Conservation (phyloP, 2,329 filamentous ascomycete species). For the Ceratocystis eucalypticola region DNA sequence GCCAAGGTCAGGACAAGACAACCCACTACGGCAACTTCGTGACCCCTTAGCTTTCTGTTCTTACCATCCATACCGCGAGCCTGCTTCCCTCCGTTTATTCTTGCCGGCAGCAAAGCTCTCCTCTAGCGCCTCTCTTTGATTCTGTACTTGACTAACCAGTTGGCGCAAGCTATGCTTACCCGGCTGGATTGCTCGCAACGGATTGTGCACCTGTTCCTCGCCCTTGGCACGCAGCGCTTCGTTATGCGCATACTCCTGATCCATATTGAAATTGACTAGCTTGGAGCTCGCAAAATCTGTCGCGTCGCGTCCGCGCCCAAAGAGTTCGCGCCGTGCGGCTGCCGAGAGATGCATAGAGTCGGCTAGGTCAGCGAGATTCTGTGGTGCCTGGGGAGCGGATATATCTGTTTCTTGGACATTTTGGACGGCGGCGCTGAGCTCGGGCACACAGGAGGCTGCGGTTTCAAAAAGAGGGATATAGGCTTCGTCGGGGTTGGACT, state of each 20-base stretch:
- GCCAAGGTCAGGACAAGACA: background rate
- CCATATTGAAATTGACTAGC: conserved; percentile 78
- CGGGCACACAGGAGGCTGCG: conserved; percentile 26
- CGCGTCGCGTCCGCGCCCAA: conserved; percentile 51
- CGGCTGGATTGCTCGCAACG: conserved; percentile 71
- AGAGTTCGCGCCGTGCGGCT: conserved; percentile 66
- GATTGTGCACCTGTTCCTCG: conserved; percentile 58
- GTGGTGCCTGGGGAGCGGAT: conserved; percentile 20
- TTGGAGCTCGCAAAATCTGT: conserved; percentile 39
- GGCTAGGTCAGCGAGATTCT: conserved; percentile 40
- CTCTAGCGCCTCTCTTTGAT: conserved; percentile 74
- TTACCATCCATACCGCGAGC: conserved; percentile 69
- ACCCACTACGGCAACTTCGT: background rate
- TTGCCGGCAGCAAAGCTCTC: conserved; percentile 78
- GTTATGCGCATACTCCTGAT: conserved; percentile 74
- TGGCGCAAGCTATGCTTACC: conserved; percentile 75
- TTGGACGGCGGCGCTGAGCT: background rate
- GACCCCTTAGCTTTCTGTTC: background rate
- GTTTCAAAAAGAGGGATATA: conserved; percentile 43
- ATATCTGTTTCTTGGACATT: conserved; percentile 26
- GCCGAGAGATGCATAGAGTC: conserved; percentile 66
- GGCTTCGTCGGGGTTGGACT: conserved; percentile 20
- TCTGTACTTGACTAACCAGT: conserved; percentile 69
- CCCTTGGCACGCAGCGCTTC: conserved; percentile 58
- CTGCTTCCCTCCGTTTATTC: conserved; percentile 68